Conservation (phyloP, 106 monocot species). For the Triglochin maritima region DNA sequence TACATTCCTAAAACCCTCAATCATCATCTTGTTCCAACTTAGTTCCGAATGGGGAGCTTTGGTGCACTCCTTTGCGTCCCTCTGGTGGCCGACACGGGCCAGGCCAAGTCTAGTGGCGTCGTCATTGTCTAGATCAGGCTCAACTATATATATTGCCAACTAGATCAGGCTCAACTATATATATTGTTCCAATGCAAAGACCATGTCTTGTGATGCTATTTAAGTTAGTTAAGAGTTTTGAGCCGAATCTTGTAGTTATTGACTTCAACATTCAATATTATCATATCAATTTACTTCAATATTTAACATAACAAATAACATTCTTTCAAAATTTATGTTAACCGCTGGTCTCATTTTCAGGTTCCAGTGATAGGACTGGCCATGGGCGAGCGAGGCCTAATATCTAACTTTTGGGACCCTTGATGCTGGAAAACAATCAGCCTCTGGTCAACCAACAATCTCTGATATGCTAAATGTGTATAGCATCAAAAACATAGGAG, state of each 20-base stretch:
- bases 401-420: conserved; percentile 83
- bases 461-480: conserved; percentile 69
- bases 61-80: conserved; percentile 75
- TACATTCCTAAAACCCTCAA: not conserved
- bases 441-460: conserved; percentile 88
- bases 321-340: too few relatives aligned
- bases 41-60: conserved; percentile 2
- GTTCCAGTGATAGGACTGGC: conserved; percentile 88
- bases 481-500: conserved; percentile 51
- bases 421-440: conserved; percentile 63
- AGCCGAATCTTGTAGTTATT: not conserved
- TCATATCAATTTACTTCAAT: too few relatives aligned
- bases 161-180: too few relatives aligned
- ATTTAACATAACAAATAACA: too few relatives aligned
- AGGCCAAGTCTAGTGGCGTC: conserved; percentile 52
- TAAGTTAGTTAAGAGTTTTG: not conserved
- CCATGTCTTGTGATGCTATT: not conserved
- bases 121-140: conserved; percentile 90
- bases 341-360: conserved; percentile 34
- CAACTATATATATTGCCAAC: too few relatives aligned
- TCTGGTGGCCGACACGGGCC: conserved; percentile 54
- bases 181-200: not conserved
- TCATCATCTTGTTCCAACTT: not conserved
- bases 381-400: conserved; percentile 77
- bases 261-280: too few relatives aligned